Base-by-base conservation (phyloP, 139 green algal species). In the Edaphochlamys debaryana region DNA sequence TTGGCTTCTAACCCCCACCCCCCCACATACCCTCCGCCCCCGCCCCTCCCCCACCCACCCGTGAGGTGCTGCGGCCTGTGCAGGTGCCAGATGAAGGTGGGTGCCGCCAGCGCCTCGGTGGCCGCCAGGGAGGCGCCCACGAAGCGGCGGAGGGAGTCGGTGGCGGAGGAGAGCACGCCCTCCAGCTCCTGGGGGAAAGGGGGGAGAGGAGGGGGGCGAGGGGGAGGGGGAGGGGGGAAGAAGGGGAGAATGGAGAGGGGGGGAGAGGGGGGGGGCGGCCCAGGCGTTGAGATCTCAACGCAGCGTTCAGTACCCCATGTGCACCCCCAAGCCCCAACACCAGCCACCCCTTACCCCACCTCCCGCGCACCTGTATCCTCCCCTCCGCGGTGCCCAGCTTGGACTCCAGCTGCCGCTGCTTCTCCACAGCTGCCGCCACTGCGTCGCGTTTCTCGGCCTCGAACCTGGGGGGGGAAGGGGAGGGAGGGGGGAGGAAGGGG, bases 401-500 rank as follows among this genome's bases (percentile, higher is more conserved):
- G 7, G 45, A 36, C 81, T 86, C 70, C 45, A 82, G 48, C 45
- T 78, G 42, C 41, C 37, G 42, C 62, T 76, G 67, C 20, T 70
- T 45, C 45, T 76, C 68, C 42, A 64, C 23, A 23, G 60, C 50
- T 27, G 29, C 45, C 2, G 81, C 25, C 48, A 81, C 5, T 27
- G 75, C 41, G 42, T 74, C 52, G 40, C 70, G 56, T 48, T 73
- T 80, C 81, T 86, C 81, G 5, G 42, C 71, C 40, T 80, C 81
- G 75, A 70, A 82, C 75, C 75, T 81, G 56, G 1, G 50, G 25
- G 41, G 15, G 6, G 63, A 25, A 7, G 19, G 60, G 13, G 8
- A 25, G n/a, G 62, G 4, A 41, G 2, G n/a, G n/a, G 62, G 62
- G 2, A 30, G 5, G 4, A 37, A 41, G n/a, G 4, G 4, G n/a